Evolutionary conservation across 148 eudicot genomes (phyloP).

Genomic region (Gaultheria prostrata): DNA sequence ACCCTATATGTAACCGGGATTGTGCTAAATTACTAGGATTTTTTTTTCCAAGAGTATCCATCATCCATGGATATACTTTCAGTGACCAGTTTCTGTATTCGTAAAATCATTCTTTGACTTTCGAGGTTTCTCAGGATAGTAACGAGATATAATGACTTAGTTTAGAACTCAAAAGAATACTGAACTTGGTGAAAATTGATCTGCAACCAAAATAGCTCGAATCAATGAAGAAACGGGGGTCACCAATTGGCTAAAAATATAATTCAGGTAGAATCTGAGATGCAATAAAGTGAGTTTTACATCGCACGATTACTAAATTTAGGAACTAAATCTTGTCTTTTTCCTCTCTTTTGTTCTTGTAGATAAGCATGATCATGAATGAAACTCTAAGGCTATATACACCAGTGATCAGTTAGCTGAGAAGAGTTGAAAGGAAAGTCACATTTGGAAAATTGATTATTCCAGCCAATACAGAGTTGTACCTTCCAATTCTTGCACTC

Average conservation of each 20-base stretch:
- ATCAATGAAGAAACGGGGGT: too few species aligned
- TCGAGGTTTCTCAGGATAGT: too few species aligned
- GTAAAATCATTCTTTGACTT: too few species aligned
- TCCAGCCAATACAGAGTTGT: neutral
- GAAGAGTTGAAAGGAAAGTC: neutral
- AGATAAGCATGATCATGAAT: slow-evolving; percentile 5
- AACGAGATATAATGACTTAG: too few species aligned
- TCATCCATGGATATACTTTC: too few species aligned
- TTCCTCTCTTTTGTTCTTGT: neutral
- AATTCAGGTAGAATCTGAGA: neutral
- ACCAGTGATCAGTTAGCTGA: neutral
- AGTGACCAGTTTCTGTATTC: too few species aligned
- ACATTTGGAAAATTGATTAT: neutral
- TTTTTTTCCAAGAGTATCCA: too few species aligned
- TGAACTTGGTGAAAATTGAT: neutral
- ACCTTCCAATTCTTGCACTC: neutral
- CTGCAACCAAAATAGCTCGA: neutral
- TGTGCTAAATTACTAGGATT: too few species aligned
- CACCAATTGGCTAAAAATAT: neutral
- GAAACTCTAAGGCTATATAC: slow-evolving; percentile 8
- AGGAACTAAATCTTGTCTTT: neutral
- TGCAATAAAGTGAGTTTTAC: neutral
- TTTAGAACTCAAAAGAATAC: too few species aligned
- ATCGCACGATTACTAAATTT: neutral
- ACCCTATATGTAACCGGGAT: too few species aligned